Base-by-base conservation (phyloP, 2,329 filamentous ascomycete genomes). In the Ascochyta pisi region DNA sequence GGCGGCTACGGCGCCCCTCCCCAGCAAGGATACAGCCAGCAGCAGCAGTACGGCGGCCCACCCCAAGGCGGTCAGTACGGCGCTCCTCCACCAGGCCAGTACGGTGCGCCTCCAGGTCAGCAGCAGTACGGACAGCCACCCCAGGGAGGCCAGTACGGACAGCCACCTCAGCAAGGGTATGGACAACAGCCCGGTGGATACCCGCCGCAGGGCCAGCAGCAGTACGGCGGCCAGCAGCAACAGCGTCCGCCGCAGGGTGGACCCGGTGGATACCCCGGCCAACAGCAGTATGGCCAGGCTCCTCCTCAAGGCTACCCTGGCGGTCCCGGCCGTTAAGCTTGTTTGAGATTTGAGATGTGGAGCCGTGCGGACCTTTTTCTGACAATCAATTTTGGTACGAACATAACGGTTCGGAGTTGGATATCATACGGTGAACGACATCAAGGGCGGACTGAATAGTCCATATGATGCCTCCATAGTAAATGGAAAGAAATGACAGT, bases 1-100 rank as follows among this genome's bases (percentile, higher is more conserved):
- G 69, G 70, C 41, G 62, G 64, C n/a, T 70, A 77, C 47, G 59
- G 63, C 15, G 66, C 60, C 39, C 64, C 54, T 19, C 61, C 61
- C 13, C 62, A 61, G 49, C 61, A 61, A 26, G 57, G 58, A 8
- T 70, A 73, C 51, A 65, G 68, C 29, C 61, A 64, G 35, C 67
- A 57, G 26, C 60, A 63, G 33, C 62, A 65, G 27, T 67, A 65
- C 26, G 64, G 64, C 24, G 42, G 31, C 26, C 60, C 57, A 19
- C 60, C 62, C 8, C 60, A 58, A 4, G 60, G 61, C 24, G 60
- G 62, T 13, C 58, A 60, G 40, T 63, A 64, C 45, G 63, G 62
- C 16, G 60, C 52, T 16, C 63, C 62, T 9, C 66, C 61, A 12
- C 56, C 51, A 43, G 68, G 60, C 49, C 67, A 63, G 26, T 65